A percentile compares a stretch with the other conserved stretches of the same genome.
phyloP scores from a whole-genome alignment of 2,329 filamentous ascomycete species.

The Pseudocercospora macadamiae region DNA sequence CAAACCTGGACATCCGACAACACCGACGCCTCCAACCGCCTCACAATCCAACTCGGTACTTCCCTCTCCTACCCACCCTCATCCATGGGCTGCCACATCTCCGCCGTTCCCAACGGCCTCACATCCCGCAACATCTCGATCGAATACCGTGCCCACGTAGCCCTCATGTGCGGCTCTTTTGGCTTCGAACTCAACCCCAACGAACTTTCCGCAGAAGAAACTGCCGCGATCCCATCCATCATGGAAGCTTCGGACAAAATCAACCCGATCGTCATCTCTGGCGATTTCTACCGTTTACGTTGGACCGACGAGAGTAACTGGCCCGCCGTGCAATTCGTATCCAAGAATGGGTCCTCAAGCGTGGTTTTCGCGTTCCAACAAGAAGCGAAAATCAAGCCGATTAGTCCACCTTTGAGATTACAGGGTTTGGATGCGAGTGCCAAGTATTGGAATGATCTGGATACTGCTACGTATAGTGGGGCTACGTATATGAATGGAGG shows the following conservation, averaged over 20 bases:
- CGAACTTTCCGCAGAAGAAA: slow-evolving; percentile 56
- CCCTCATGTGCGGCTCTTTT: slow-evolving; percentile 70
- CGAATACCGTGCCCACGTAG: slow-evolving; percentile 65
- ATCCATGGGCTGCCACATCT: slow-evolving; percentile 68
- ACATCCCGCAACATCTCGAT: slow-evolving; percentile 61
- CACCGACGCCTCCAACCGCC: slow-evolving; percentile 64
- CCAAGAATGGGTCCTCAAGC: slow-evolving; percentile 52
- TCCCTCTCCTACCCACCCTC: slow-evolving; percentile 65
- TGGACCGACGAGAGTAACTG: slow-evolving; percentile 64
- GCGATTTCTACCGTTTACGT: slow-evolving; percentile 62
- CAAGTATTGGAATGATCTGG: slow-evolving; percentile 56
- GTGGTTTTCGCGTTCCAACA: slow-evolving; percentile 66
- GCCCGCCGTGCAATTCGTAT: slow-evolving; percentile 64
- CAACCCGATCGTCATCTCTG: slow-evolving; percentile 62
- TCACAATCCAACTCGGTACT: slow-evolving; percentile 66
- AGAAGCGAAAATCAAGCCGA: slow-evolving; percentile 55
- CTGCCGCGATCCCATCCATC: slow-evolving; percentile 55
- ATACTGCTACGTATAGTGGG: slow-evolving; percentile 58
- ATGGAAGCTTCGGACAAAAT: slow-evolving; percentile 59
- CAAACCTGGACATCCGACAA: slow-evolving; percentile 69
- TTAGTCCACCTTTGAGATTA: slow-evolving; percentile 56
- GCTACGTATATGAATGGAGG: slow-evolving; percentile 66
- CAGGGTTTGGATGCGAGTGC: slow-evolving; percentile 60
- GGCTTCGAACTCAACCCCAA: slow-evolving; percentile 65
- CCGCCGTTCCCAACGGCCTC: slow-evolving; percentile 61